Base-by-base conservation (phyloP, 805 yeast genomes). In the Kodamaea leandrae region DNA sequence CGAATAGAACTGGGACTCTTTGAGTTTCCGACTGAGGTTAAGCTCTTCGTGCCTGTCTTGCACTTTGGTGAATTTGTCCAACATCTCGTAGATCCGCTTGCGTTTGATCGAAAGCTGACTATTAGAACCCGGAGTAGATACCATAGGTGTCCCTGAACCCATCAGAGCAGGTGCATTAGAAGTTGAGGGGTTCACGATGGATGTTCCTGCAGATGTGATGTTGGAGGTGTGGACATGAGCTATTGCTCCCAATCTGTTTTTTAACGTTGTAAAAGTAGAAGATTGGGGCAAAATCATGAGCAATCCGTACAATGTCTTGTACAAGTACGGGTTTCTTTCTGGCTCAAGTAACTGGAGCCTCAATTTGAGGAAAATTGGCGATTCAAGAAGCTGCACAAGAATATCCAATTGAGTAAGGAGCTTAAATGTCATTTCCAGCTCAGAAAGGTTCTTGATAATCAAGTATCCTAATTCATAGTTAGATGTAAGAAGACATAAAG, bases 241-340 rank as follows among this genome's bases (percentile, higher is more conserved):
- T 18, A 84, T 75, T 26, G 86, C 71, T 37, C 76, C 77, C 37
- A 93, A 69, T 45, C 99, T 72, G 53, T 83, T 86, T 49, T 83
- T 83, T 48, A 93, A 70, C 0, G 86, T 79, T n/a, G 76, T 80
- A 58, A 87, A 93, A 0, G 98, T 96, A 9, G 86, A 76, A 0
- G 96, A 87, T 58, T 93, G 99, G 0, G 99, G 99, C 37, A 93
- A 63, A 4, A 93, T 72, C 99, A 93, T 93, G 44, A 93, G 68
- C 21, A 93, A 75, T 1, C 98, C 99, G 58, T 88, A 93, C 21
- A 93, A 72, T 39, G 96, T 86, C 57, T 88, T 87, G 71, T 83
- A 86, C 24, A 93, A 65, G 53, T 76, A 85, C 1, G 95, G 95
- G 56, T 85, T 76, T 47, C 76, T 78, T 36, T 82, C 86, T 1